phyloP scores from a whole-genome alignment of 2,329 filamentous ascomycete species.

The Cladorrhinum sp. region DNA sequence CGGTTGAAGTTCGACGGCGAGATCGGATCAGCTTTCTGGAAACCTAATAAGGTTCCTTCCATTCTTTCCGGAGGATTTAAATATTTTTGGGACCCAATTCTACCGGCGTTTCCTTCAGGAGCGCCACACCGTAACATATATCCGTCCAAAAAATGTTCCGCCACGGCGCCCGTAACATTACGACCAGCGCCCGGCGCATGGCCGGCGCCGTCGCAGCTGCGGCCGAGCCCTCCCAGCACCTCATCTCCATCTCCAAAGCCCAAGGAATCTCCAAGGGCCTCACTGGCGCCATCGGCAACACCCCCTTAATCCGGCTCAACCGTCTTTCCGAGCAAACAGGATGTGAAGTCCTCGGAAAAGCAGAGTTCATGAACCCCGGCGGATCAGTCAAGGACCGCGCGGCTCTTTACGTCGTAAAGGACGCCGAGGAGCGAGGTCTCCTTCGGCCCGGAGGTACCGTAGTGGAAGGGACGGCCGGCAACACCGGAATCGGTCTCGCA shows the following conservation, averaged over 20 bases:
- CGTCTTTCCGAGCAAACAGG: conserved; percentile 84
- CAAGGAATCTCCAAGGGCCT: conserved; percentile 77
- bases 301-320: conserved; percentile 87
- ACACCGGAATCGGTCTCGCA: conserved; percentile 95
- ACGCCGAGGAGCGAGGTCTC: conserved; percentile 85
- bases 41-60: background rate
- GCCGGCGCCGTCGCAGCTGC: conserved; percentile 39
- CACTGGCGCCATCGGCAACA: conserved; percentile 93
- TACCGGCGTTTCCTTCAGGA: background rate
- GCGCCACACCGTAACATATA: background rate
- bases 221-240: conserved; percentile 53
- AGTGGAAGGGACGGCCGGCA: conserved; percentile 94
- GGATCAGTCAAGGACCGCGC: conserved; percentile 96
- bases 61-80: background rate
- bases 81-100: background rate
- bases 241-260: conserved; percentile 71
- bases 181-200: conserved; percentile 57
- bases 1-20: conserved; percentile 2
- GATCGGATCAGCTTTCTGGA: background rate
- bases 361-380: conserved; percentile 98
- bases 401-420: conserved; percentile 87
- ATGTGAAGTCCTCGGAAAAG: conserved; percentile 92
- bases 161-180: conserved; percentile 65
- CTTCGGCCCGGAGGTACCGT: conserved; percentile 86
- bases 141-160: conserved; percentile 60